A percentile compares a stretch with the other conserved stretches of the same genome.
Conservation (phyloP, 179 eudicot species). For the Vitellaria paradoxa region DNA sequence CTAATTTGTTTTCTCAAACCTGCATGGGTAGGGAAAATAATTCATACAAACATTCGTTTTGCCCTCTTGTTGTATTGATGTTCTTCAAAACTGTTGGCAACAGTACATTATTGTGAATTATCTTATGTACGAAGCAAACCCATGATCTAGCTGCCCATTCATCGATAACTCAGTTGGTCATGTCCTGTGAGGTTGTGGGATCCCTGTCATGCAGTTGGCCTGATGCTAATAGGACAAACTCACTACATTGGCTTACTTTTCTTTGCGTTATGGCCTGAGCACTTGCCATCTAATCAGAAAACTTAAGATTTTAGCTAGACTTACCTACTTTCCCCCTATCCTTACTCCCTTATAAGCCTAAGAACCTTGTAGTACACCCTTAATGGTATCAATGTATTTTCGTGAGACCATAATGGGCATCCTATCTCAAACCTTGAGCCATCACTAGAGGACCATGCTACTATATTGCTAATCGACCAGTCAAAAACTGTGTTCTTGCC, state of each 20-base stretch:
- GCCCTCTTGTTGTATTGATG: not conserved
- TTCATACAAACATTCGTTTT: not conserved
- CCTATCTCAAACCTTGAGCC: too few species aligned
- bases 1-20: not conserved
- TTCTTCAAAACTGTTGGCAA: not conserved
- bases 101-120: not conserved
- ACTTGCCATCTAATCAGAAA: too few species aligned
- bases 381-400: too few species aligned
- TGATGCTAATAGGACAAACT: not conserved
- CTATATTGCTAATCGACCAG: too few species aligned
- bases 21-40: not conserved
- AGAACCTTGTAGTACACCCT: too few species aligned
- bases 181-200: not conserved
- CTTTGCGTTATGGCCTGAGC: not conserved
- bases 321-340: too few species aligned
- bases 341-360: too few species aligned
- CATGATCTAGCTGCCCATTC: not conserved
- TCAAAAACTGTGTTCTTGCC: too few species aligned
- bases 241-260: not conserved
- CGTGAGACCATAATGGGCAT: too few species aligned
- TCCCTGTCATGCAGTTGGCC: not conserved
- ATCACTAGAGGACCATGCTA: too few species aligned
- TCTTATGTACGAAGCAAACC: not conserved
- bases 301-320: too few species aligned
- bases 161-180: not conserved